Base-by-base conservation (phyloP, 75 land plant genomes). In the Pseudotsuga menziesii region DNA sequence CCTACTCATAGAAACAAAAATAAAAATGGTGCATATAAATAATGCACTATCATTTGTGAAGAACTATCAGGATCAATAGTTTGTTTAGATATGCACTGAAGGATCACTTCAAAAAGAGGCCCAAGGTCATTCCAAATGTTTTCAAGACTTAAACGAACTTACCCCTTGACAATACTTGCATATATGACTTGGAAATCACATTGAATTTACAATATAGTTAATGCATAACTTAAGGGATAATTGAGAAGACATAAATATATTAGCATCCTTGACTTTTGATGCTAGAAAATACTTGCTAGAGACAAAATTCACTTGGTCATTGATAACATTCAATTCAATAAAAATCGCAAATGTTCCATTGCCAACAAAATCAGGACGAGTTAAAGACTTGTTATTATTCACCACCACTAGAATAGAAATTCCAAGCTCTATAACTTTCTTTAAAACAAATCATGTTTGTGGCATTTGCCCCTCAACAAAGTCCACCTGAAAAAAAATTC, bases 391-490 rank as follows among this genome's bases (percentile, higher is more conserved):
- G 75, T 97, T 97, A 71, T 97, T 97, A 74, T 97, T 97, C 26
- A 94, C 98, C 29, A 97, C 97, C 17, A 97, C 99, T 25, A 97
- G 89, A 78, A 97, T 97, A 36, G 91, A 89, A 83, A 83, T 97
- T 23, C 99, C 99, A 78, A 92, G 93, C 76, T 89, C 93, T 39
- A 97, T 78, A 39, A 95, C 97, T 78, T 97, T 97, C 85, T 97
- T 97, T 74, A 97, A 59, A 75, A 97, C 97, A 81, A 97, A 97
- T 72, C 97, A 83, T 52, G 95, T 97, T 79, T 97, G 99, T 44
- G 98, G 99, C 99, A 97, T 97, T 59, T 97, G 99, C 36, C 95
- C 97, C 81, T 97, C 99, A 54, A 94, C 99, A 67, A 97, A 93
- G 75, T 97, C 99, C 15, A 94, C 98, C 99, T 94, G 90, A 79